These are phyloP conservation scores for Tylopilus balloui DNA, from an alignment of 768 basidiomycete genomes.

Conservation along the genomic window DNA sequence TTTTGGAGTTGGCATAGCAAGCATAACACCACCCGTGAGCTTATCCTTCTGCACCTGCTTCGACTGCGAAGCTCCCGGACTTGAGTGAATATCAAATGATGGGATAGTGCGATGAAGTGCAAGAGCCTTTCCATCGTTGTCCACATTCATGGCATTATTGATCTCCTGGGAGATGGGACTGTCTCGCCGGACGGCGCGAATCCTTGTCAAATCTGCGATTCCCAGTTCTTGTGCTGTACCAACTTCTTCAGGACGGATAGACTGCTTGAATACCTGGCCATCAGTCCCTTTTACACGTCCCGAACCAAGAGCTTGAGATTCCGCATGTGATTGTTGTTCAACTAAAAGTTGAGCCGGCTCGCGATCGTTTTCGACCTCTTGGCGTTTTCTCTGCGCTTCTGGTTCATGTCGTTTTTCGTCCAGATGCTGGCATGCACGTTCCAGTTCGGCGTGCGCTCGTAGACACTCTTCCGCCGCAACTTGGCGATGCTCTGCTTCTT, in stretches of 20 bases:
- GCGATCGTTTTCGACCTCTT: background rate
- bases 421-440: constrained; percentile 4
- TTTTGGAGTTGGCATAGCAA: constrained; percentile 6
- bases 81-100: background rate
- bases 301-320: constrained; percentile 4
- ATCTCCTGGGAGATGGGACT: background rate
- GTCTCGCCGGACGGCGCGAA: constrained; percentile 21
- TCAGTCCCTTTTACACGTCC: background rate
- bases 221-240: constrained; percentile 24
- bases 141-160: background rate
- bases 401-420: constrained; percentile 3
- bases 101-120: background rate
- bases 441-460: constrained; percentile 9
- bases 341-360: constrained; percentile 7
- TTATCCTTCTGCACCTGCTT: constrained; percentile 6
- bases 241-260: background rate
- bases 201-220: constrained; percentile 24
- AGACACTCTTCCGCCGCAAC: constrained; percentile 12
- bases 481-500: constrained; percentile 15
- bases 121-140: background rate
- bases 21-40: constrained; percentile 16
- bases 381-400: constrained; percentile 10
- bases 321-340: constrained; percentile 8
- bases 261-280: constrained; percentile 1
- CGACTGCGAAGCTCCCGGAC: background rate